Evolutionary conservation across 495 filamentous ascomycete genomes (phyloP).

Genomic region (Lophiostoma macrostomum): DNA sequence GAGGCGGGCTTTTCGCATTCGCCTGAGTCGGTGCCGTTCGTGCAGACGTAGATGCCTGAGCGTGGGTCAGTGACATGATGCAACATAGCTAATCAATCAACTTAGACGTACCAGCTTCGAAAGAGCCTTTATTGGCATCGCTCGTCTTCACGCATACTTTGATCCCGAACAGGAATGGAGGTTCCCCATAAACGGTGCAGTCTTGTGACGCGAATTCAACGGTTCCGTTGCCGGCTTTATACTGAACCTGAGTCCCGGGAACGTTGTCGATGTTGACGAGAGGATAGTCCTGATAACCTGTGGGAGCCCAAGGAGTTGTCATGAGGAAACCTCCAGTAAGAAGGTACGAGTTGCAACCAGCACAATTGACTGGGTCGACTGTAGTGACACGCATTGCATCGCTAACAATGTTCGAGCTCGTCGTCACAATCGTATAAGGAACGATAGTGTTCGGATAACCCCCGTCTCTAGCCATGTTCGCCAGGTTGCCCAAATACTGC

Average conservation of each 20-base stretch:
- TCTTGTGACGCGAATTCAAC: slow-evolving; percentile 5
- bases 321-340: slow-evolving; percentile 3
- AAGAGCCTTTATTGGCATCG: neutral
- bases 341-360: slow-evolving; percentile 10
- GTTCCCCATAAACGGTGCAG: neutral
- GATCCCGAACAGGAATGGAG: slow-evolving; percentile 1
- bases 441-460: neutral
- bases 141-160: slow-evolving; percentile 11
- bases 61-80: neutral
- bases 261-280: slow-evolving; percentile 2
- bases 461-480: neutral
- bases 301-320: slow-evolving; percentile 12
- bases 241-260: slow-evolving; percentile 3
- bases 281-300: slow-evolving; percentile 3
- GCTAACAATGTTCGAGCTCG: neutral
- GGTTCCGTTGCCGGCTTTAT: neutral
- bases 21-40: slow-evolving; percentile 4
- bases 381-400: neutral
- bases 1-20: neutral
- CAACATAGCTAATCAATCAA: neutral
- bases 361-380: neutral
- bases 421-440: neutral
- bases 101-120: neutral
- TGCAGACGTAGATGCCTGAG: slow-evolving; percentile 11
- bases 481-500: neutral